Evolutionary conservation across 176 grass and related monocot species (phyloP).

Genomic region (Hsuehochloa calcarea): DNA sequence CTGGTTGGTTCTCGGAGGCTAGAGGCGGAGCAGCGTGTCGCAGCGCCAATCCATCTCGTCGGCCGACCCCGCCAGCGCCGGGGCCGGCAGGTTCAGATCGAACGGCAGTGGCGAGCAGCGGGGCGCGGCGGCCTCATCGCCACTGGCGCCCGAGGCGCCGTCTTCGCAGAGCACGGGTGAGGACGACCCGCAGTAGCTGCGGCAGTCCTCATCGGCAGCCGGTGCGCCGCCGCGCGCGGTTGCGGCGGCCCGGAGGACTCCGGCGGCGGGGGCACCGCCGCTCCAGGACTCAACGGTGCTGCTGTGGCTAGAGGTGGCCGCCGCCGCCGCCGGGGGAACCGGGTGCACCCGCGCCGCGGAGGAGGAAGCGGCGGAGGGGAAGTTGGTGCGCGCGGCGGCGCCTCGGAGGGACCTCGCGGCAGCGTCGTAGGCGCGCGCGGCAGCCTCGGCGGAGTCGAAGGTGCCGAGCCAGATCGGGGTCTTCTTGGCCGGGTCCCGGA

Average conservation of each 20-base stretch:
- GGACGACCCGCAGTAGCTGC: slow-evolving; percentile 78
- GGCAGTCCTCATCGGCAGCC: slow-evolving; percentile 45
- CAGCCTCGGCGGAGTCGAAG: slow-evolving; percentile 69
- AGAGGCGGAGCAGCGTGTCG: slow-evolving; percentile 59
- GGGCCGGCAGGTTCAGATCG: slow-evolving; percentile 73
- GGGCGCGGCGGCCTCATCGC: slow-evolving; percentile 35
- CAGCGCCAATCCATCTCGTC: slow-evolving; percentile 70
- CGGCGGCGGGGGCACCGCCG: not conserved
- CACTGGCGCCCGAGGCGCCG: slow-evolving; percentile 34
- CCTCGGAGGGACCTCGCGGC: slow-evolving; percentile 60
- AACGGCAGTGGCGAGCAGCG: slow-evolving; percentile 44
- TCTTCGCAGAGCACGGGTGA: slow-evolving; percentile 62
- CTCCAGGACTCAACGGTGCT: slow-evolving; percentile 83
- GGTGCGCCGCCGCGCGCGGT: not conserved
- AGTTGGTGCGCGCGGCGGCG: slow-evolving; percentile 61
- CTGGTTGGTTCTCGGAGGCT: not conserved
- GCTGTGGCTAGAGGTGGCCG: slow-evolving; percentile 68
- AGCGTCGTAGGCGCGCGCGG: slow-evolving; percentile 76
- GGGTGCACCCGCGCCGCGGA: not conserved
- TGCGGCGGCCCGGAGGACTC: slow-evolving; percentile 16
- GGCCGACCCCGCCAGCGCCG: slow-evolving; percentile 1
- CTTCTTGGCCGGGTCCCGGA: slow-evolving; percentile 69
- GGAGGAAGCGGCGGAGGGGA: slow-evolving; percentile 17
- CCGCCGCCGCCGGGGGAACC: not conserved
- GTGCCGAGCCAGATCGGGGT: slow-evolving; percentile 86